Evolutionary conservation across 345 rosid genomes (phyloP), one percentile per base, ranked within the genome.

Genomic region (Camelina hispida): DNA sequence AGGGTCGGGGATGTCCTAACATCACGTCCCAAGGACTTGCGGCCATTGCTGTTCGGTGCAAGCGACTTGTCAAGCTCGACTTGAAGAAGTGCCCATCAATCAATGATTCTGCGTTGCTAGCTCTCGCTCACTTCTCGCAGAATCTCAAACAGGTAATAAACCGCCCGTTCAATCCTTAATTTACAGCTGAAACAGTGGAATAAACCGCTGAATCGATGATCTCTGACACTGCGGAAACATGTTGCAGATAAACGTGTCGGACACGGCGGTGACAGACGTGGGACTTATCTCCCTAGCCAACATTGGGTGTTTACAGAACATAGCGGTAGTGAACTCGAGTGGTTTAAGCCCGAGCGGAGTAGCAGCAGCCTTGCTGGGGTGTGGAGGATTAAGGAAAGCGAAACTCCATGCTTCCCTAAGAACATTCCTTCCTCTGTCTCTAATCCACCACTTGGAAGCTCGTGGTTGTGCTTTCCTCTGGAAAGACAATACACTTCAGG

Each of bases 321-420:
- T 81, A 77, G 78, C 85, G 25, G 76, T 80, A 2, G 81, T 84
- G 70, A 83, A 79, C 30, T 38, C 67, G 65, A 54, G 60, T 0
- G 87, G 82, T 15, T 60, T 84, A 68, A 81, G 81, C 55, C 76
- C 85, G 42, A 81, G 78, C 15, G 87, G 87, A 42, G 80, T 84
- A 66, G 82, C 83, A 74, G 85, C 85, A 54, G 83, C 80, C 1
- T 56, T 84, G 69, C 46, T 84, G 37, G 85, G 83, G 5, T 84
- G 85, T 68, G 69, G 80, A 74, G 80, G 80, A 37, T 47, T 81
- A 62, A 79, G 77, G 47, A 84, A 84, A 81, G 83, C 65, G 65
- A 84, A 84, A 68, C 83, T 84, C 7, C 84, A 84, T 50, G 71
- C 80, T n/a, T 81, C 83, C 6, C 65, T 84, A 3, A 81, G 73